Evolutionary conservation across 2,329 filamentous ascomycete genomes (phyloP).

Genomic region (Grosmannia penicillata): DNA sequence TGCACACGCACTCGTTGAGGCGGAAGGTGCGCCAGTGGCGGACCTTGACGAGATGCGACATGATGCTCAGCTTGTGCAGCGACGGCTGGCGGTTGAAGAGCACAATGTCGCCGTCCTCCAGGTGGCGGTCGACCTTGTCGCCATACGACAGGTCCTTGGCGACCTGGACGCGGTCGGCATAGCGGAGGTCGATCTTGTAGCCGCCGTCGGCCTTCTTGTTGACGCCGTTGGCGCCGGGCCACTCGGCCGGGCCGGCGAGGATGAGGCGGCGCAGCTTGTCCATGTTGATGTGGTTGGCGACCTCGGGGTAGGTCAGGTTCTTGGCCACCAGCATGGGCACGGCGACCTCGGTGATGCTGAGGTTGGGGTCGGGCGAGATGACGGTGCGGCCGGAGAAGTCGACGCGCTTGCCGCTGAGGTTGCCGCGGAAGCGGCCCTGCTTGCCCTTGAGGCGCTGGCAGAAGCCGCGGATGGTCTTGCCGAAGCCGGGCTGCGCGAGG

Average conservation of each 20-base stretch:
- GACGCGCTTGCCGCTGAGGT: constrained; percentile 93
- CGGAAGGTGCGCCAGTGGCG: constrained; percentile 92
- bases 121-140: constrained; percentile 83
- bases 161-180: constrained; percentile 54
- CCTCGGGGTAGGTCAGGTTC: constrained; percentile 90
- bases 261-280: constrained; percentile 65
- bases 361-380: constrained; percentile 91
- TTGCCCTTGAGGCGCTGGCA: constrained; percentile 95
- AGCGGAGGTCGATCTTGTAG: constrained; percentile 63
- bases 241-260: constrained; percentile 58
- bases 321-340: constrained; percentile 86
- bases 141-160: constrained; percentile 65
- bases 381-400: constrained; percentile 96
- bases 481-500: constrained; percentile 73
- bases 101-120: constrained; percentile 90
- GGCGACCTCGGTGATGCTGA: constrained; percentile 86
- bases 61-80: constrained; percentile 95
- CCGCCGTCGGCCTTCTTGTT: constrained; percentile 45
- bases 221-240: constrained; percentile 57
- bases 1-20: constrained; percentile 95
- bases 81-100: constrained; percentile 97
- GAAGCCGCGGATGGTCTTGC: constrained; percentile 83
- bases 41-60: constrained; percentile 87
- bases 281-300: constrained; percentile 72
- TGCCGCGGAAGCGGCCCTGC: constrained; percentile 91